Percentiles rank a stretch among this genome's conserved stretches.
Evolutionary conservation across 345 rosid species (phyloP).

Genomic region (Iberis pinnata): DNA sequence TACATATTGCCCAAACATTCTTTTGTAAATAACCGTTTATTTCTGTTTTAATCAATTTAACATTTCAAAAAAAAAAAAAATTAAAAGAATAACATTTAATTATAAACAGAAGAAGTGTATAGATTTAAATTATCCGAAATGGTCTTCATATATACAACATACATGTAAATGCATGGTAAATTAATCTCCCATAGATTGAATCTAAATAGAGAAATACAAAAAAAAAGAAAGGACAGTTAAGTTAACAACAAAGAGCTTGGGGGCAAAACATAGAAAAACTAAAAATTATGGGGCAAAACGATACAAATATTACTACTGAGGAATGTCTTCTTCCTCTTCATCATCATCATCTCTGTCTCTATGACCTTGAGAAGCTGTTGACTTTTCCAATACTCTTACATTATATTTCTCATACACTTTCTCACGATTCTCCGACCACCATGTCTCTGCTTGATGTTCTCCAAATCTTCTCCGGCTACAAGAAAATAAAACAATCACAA

Average conservation of each 20-base stretch:
- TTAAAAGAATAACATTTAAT: too few relatives aligned
- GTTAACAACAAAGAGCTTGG: conserved; percentile 11
- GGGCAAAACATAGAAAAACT: conserved; percentile 12
- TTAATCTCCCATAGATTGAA: conserved; percentile 10
- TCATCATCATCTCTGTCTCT: conserved; percentile 18
- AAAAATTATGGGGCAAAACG: background rate
- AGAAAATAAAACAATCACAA: background rate
- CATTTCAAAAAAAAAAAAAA: too few relatives aligned
- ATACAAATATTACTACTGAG: background rate
- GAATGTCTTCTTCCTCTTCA: background rate
- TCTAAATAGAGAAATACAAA: background rate
- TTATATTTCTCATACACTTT: conserved; percentile 78
- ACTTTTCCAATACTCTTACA: conserved; percentile 64
- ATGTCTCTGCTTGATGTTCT: conserved; percentile 92
- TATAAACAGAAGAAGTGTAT: too few relatives aligned
- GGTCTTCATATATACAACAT: conserved; percentile 25
- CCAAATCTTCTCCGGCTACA: conserved; percentile 86
- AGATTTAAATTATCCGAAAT: too few relatives aligned
- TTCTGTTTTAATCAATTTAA: too few relatives aligned
- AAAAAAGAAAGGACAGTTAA: too few relatives aligned
- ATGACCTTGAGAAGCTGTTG: conserved; percentile 44
- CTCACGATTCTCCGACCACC: conserved; percentile 98
- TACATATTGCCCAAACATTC: too few relatives aligned
- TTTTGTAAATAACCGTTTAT: too few relatives aligned
- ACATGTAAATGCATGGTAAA: conserved; percentile 14